Base-by-base conservation (phyloP, 139 green algal species). In the Trebouxia sp. region DNA sequence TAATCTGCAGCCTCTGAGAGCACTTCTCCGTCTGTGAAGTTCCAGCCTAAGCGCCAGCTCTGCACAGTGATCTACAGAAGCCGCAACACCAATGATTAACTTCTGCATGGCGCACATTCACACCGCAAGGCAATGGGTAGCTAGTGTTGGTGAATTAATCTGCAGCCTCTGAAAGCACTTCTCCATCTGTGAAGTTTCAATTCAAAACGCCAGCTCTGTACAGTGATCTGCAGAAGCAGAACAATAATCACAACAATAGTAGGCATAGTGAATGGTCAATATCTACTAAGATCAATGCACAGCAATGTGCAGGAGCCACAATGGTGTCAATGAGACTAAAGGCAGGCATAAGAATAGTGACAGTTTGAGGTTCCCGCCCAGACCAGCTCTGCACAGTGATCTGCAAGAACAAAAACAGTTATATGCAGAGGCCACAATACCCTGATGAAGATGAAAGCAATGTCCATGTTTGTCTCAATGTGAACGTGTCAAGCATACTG, bases 21-120 rank as follows among this genome's bases (percentile, higher is more conserved):
- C 6, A 41, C n/a, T 43, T 78, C 32, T 5, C 85, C 82, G 24
- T 81, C 85, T 0, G 80, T 80, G 48, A 94, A 94, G 48, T 78
- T 69, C 86, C 88, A 94, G 9, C 87, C 88, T 62, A 94, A 48
- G n/a, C 82, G 83, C 90, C 90, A 94, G 47, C 77, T 83, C 17
- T 78, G 43, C 3, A 89, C 82, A 7, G 75, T 77, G n/a, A 76
- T 47, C 82, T 88, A 74, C 78, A 76, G 28, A 11, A 41, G 1
- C 5, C 12, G 47, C 47, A 53, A 6, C n/a, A n/a, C n/a, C n/a
- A n/a, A n/a, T n/a, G n/a, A n/a, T n/a, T n/a, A n/a, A n/a, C n/a
- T n/a, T n/a, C n/a, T n/a, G n/a, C n/a, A n/a, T n/a, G n/a, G n/a
- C n/a, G n/a, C n/a, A n/a, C n/a, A n/a, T n/a, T n/a, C n/a, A n/a